phyloP scores from a whole-genome alignment of 176 grass and related monocot genomes.

The Tuctoria greenei region DNA sequence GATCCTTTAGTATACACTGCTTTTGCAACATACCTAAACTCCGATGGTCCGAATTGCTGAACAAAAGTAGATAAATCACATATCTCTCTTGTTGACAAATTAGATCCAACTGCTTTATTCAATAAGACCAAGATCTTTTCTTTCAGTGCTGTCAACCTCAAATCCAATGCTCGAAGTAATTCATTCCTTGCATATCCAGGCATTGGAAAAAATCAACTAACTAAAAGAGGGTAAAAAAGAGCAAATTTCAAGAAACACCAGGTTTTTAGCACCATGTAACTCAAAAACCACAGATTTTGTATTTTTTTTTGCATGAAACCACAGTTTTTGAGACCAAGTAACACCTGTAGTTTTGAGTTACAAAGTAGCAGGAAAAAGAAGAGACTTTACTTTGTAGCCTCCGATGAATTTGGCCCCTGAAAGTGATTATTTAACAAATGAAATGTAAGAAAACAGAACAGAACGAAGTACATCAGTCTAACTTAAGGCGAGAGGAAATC shows the following conservation, averaged over 20 bases:
- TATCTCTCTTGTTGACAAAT: constrained; percentile 58
- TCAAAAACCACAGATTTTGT: too few species aligned
- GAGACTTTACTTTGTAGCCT: constrained; percentile 77
- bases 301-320: too few species aligned
- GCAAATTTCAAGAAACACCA: too few species aligned
- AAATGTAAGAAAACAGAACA: constrained; percentile 31
- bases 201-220: constrained; percentile 34
- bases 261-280: too few species aligned
- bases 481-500: constrained; percentile 28
- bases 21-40: constrained; percentile 69
- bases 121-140: constrained; percentile 66
- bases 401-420: constrained; percentile 66
- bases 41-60: constrained; percentile 72
- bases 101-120: constrained; percentile 56
- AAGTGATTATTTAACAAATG: constrained; percentile 33
- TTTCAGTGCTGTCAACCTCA: constrained; percentile 79
- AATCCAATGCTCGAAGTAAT: constrained; percentile 79
- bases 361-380: constrained; percentile 8
- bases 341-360: too few species aligned
- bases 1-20: not conserved
- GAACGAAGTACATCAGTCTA: constrained; percentile 29
- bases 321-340: too few species aligned
- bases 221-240: constrained; percentile 11
- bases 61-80: constrained; percentile 72
- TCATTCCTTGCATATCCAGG: constrained; percentile 68